These are phyloP conservation scores for Penicillium sclerotigenum DNA, from an alignment of 2,329 filamentous ascomycete species.

Conservation along the genomic window DNA sequence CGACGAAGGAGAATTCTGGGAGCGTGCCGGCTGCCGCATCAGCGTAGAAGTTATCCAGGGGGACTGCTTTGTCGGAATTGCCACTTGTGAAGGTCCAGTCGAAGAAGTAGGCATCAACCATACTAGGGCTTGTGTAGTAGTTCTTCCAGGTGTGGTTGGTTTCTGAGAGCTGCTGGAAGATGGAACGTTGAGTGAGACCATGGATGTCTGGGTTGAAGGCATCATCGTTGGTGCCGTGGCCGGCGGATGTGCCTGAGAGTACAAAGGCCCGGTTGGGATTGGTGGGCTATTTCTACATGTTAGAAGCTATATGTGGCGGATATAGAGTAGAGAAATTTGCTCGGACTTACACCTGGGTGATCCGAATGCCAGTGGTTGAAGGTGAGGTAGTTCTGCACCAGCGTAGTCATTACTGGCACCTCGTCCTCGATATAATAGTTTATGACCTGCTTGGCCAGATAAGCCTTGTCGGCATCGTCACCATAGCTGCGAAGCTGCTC, in stretches of 20 bases:
- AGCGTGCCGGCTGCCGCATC: constrained; percentile 33
- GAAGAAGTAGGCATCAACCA: constrained; percentile 34
- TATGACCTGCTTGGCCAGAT: constrained; percentile 42
- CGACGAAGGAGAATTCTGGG: constrained; percentile 36
- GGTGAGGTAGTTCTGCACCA: constrained; percentile 43
- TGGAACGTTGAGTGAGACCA: constrained; percentile 30
- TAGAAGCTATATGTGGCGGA: constrained; percentile 1
- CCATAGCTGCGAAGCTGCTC: constrained; percentile 41
- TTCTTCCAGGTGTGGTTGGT: constrained; percentile 37
- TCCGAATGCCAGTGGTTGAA: constrained; percentile 49
- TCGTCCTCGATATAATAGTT: constrained; percentile 47
- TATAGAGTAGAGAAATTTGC: not conserved
- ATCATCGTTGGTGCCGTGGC: constrained; percentile 35
- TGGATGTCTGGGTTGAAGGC: constrained; percentile 23
- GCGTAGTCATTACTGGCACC: constrained; percentile 41
- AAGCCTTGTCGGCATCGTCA: constrained; percentile 28
- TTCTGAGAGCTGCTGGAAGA: constrained; percentile 42
- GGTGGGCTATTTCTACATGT: constrained; percentile 34
- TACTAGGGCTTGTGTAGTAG: constrained; percentile 29
- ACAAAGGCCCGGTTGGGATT: constrained; percentile 43
- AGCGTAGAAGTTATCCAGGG: constrained; percentile 34
- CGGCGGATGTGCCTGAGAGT: constrained; percentile 31
- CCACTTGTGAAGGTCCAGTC: constrained; percentile 33
- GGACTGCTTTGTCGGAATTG: constrained; percentile 29
- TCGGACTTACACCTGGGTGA: constrained; percentile 41